Percentiles rank a stretch among this genome's conserved stretches.
Evolutionary conservation across 163 green algal genomes (phyloP).

Genomic region (Trebouxiophyceae sp.): DNA sequence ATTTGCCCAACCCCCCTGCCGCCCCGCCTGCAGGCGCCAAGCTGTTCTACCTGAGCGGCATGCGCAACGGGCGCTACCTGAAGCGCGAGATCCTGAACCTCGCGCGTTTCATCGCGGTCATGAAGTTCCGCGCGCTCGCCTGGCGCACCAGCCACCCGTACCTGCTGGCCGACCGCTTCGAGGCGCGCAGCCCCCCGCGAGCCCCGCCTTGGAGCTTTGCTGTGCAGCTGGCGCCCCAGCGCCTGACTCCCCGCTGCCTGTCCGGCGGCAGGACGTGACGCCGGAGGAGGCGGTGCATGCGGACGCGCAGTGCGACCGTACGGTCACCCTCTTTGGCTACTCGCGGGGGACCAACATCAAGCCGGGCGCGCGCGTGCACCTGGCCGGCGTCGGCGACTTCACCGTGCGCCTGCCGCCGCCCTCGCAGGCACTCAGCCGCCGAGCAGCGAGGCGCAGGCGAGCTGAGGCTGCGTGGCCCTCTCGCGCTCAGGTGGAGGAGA

Average conservation of each 20-base stretch:
- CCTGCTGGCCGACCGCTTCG: constrained; percentile 84
- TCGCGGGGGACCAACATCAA: constrained; percentile 81
- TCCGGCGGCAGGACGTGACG: constrained; percentile 93
- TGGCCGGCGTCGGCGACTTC: constrained; percentile 89
- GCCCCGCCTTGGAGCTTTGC: too few species aligned
- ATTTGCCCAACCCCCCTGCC: too few species aligned
- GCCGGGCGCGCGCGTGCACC: constrained; percentile 54
- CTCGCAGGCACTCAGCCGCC: too few species aligned
- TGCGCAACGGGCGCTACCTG: constrained; percentile 73
- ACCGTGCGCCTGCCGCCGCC: constrained; percentile 27
- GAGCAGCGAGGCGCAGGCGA: too few species aligned
- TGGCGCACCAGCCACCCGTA: constrained; percentile 89
- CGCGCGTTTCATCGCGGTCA: constrained; percentile 85
- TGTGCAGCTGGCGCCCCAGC: too few species aligned
- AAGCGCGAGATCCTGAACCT: constrained; percentile 93
- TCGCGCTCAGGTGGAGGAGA: constrained; percentile 39
- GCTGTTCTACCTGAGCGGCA: constrained; percentile 94
- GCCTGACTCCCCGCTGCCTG: too few species aligned
- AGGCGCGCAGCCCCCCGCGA: constrained; percentile 33
- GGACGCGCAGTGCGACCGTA: constrained; percentile 74
- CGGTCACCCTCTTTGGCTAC: constrained; percentile 91
- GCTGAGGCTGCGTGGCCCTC: neutral
- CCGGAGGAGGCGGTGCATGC: constrained; percentile 53
- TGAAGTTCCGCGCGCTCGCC: constrained; percentile 86
- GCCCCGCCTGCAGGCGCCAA: constrained; percentile 76